phyloP scores from a whole-genome alignment of 768 basidiomycete species.

The Cystofilobasidium macerans region DNA sequence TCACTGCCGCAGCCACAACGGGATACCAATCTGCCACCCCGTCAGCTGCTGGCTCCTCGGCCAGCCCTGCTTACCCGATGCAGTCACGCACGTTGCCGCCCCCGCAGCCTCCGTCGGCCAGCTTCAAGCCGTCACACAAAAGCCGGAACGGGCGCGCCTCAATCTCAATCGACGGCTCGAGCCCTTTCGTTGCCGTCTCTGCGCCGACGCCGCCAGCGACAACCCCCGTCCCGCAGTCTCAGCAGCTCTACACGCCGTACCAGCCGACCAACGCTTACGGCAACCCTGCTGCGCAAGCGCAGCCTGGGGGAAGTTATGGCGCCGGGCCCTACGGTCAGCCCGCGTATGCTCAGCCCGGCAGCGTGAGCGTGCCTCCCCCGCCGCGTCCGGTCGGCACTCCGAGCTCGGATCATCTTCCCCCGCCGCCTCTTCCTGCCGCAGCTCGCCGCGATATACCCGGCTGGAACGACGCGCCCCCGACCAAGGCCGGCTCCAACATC shows the following conservation, averaged over 20 bases:
- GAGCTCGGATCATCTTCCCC: conserved; percentile 29
- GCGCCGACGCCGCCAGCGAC: conserved; percentile 14
- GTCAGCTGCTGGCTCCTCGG: too few species aligned
- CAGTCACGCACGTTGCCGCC: too few species aligned
- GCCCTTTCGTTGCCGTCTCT: conserved; percentile 12
- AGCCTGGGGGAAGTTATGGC: conserved; percentile 7
- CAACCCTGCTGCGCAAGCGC: conserved; percentile 18
- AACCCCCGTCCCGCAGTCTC: conserved; percentile 13
- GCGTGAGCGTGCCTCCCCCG: conserved; percentile 15
- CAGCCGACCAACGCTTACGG: conserved; percentile 6
- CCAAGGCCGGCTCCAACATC: conserved; percentile 42
- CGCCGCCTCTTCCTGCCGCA: conserved; percentile 50
- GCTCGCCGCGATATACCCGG: conserved; percentile 56
- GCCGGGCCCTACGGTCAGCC: conserved; percentile 6
- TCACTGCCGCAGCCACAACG: conserved; percentile 5
- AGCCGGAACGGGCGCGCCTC: conserved; percentile 15
- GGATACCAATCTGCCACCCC: background rate
- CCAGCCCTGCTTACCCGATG: too few species aligned
- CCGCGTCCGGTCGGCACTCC: conserved; percentile 16
- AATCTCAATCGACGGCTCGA: conserved; percentile 15
- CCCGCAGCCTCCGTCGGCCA: conserved; percentile 7
- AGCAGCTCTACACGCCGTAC: conserved; percentile 15
- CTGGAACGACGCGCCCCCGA: conserved; percentile 80
- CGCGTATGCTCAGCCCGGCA: conserved; percentile 27
- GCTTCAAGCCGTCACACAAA: conserved; percentile 1